A percentile compares a stretch with the other conserved stretches of the same genome.
Evolutionary conservation across 495 filamentous ascomycete genomes (phyloP).

Genomic region (Cercophora scortea): DNA sequence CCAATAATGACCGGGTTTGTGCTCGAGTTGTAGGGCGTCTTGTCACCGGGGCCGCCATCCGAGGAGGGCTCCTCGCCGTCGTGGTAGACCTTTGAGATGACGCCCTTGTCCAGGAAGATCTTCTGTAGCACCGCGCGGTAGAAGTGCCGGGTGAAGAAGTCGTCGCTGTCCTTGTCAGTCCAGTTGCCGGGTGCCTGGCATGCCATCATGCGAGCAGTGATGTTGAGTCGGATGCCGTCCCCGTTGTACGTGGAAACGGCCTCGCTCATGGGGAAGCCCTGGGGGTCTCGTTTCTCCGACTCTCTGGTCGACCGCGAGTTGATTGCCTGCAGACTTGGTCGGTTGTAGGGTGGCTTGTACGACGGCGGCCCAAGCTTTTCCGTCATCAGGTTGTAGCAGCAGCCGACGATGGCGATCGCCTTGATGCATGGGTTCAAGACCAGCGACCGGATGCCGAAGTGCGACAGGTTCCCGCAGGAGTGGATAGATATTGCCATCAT

Average conservation of each 20-base stretch:
- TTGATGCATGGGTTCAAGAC: constrained; percentile 72
- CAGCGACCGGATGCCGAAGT: constrained; percentile 84
- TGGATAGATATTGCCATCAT: constrained; percentile 92
- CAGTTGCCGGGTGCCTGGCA: constrained; percentile 92
- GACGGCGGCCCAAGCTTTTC: constrained; percentile 82
- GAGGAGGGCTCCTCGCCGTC: constrained; percentile 28
- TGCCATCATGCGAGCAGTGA: constrained; percentile 95
- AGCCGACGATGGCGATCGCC: constrained; percentile 89
- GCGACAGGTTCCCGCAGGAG: constrained; percentile 94
- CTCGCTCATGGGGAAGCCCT: constrained; percentile 89
- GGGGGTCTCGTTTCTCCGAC: constrained; percentile 63
- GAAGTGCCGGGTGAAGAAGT: constrained; percentile 89
- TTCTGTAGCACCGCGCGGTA: constrained; percentile 86
- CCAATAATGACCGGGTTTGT: constrained; percentile 79
- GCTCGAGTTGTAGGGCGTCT: constrained; percentile 43
- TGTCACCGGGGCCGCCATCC: constrained; percentile 12
- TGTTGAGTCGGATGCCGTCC: constrained; percentile 74
- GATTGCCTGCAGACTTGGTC: constrained; percentile 54
- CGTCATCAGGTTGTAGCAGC: constrained; percentile 94
- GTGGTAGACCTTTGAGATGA: constrained; percentile 54
- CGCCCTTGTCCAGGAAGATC: constrained; percentile 73
- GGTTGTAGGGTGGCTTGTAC: constrained; percentile 62
- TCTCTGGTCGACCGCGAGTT: constrained; percentile 39
- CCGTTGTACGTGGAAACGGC: constrained; percentile 53
- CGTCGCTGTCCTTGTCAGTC: constrained; percentile 68